These are phyloP conservation scores for Pichia paraexigua DNA, from an alignment of 805 yeast species.

Conservation along the genomic window DNA sequence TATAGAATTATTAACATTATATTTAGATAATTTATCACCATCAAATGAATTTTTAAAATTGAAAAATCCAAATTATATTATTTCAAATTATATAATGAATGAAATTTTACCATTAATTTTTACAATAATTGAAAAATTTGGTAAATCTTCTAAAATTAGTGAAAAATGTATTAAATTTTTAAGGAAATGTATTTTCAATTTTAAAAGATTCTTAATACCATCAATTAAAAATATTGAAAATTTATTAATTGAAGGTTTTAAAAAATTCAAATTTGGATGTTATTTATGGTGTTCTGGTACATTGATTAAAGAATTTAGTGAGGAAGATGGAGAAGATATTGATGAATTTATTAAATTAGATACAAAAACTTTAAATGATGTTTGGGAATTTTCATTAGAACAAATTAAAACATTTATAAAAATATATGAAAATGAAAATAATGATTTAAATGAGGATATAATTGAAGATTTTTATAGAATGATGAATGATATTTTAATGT, in stretches of 20 bases:
- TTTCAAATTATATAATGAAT: slow-evolving; percentile 45
- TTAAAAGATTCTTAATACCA: slow-evolving; percentile 47
- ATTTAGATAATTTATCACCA: slow-evolving; percentile 49
- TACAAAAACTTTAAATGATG: slow-evolving; percentile 23
- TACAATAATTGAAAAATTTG: slow-evolving; percentile 43
- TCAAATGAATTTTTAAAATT: slow-evolving; percentile 27
- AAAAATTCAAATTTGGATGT: slow-evolving; percentile 64
- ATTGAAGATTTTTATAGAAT: slow-evolving; percentile 83
- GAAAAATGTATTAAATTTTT: slow-evolving; percentile 69
- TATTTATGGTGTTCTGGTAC: slow-evolving; percentile 87
- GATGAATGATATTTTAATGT: slow-evolving; percentile 71
- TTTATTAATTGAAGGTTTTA: slow-evolving; percentile 62
- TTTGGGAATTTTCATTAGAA: slow-evolving; percentile 65
- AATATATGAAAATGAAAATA: slow-evolving; percentile 23
- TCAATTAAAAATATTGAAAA: slow-evolving; percentile 59
- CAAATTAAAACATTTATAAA: slow-evolving; percentile 55
- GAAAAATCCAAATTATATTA: slow-evolving; percentile 11
- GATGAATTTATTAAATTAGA: slow-evolving; percentile 7
- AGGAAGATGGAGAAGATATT: slow-evolving; percentile 28
- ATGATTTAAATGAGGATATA: slow-evolving; percentile 39
- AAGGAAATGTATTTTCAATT: slow-evolving; percentile 56
- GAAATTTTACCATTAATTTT: slow-evolving; percentile 51
- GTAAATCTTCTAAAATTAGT: slow-evolving; percentile 54
- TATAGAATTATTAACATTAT: slow-evolving; percentile 59
- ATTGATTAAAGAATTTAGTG: slow-evolving; percentile 64